A percentile compares a stretch with the other conserved stretches of the same genome.
Conservation (phyloP, 2,329 filamentous ascomycete genomes). For the Karstenula rhodostoma region DNA sequence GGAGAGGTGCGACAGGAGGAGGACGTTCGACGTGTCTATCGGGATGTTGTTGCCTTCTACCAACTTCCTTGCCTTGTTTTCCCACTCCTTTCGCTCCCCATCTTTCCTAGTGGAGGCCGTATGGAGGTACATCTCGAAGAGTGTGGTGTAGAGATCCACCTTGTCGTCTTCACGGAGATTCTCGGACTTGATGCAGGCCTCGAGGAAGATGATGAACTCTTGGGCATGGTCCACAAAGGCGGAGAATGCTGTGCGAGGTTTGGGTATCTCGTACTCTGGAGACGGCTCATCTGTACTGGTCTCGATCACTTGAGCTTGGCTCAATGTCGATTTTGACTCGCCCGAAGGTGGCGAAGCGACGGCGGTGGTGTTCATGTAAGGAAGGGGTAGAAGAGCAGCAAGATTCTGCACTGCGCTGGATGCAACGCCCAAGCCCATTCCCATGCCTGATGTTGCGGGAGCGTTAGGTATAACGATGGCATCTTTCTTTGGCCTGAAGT, state of each 20-base stretch:
- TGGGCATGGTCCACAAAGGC: slow-evolving; percentile 94
- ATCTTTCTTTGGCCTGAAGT: slow-evolving; percentile 77
- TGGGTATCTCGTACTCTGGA: slow-evolving; percentile 77
- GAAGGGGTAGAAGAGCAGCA: slow-evolving; percentile 81
- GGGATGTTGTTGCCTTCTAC: slow-evolving; percentile 81
- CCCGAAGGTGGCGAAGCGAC: slow-evolving; percentile 63
- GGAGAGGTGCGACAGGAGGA: slow-evolving; percentile 90
- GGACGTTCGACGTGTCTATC: slow-evolving; percentile 93
- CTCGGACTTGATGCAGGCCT: slow-evolving; percentile 80
- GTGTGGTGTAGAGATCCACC: slow-evolving; percentile 87
- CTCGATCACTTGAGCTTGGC: slow-evolving; percentile 62
- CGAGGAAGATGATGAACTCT: slow-evolving; percentile 90
- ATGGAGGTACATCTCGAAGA: slow-evolving; percentile 98
- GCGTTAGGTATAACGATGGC: slow-evolving; percentile 60
- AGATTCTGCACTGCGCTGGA: slow-evolving; percentile 86
- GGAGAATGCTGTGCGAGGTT: slow-evolving; percentile 89
- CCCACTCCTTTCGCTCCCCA: slow-evolving; percentile 79
- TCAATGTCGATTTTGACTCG: slow-evolving; percentile 61
- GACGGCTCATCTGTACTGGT: slow-evolving; percentile 61
- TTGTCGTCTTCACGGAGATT: slow-evolving; percentile 77
- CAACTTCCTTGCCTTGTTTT: slow-evolving; percentile 86
- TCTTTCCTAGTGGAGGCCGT: slow-evolving; percentile 81
- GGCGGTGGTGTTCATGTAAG: slow-evolving; percentile 77
- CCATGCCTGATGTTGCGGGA: slow-evolving; percentile 54
- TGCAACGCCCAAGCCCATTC: slow-evolving; percentile 57